These are phyloP conservation scores for Hypoxylon lienhwacheense DNA, from an alignment of 495 filamentous ascomycete species.

Conservation along the genomic window DNA sequence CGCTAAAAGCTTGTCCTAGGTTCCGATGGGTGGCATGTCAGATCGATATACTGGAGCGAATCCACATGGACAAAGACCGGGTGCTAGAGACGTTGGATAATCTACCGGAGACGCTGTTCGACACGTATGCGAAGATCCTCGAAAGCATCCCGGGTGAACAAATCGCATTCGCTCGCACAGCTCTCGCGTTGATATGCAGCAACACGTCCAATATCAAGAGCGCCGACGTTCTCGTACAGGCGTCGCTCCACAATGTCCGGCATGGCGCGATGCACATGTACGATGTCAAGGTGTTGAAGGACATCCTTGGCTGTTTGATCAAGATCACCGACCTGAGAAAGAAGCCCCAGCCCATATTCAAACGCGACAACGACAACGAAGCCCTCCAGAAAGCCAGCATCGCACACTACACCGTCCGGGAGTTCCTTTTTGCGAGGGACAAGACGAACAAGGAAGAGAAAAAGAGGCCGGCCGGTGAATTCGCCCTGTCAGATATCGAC, in stretches of 20 bases:
- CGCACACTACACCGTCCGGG: slow-evolving; percentile 42
- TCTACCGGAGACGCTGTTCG: slow-evolving; percentile 45
- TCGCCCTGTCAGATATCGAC: slow-evolving; percentile 21
- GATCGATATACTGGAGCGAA: slow-evolving; percentile 43
- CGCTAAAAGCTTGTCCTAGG: slow-evolving; percentile 30
- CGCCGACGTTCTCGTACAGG: slow-evolving; percentile 24
- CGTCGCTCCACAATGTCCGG: slow-evolving; percentile 28
- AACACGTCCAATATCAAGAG: slow-evolving; percentile 21
- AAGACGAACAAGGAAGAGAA: background rate
- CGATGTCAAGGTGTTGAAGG: slow-evolving; percentile 23
- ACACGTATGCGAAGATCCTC: slow-evolving; percentile 47
- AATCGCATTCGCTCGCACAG: slow-evolving; percentile 34
- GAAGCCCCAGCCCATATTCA: background rate
- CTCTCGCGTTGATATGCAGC: slow-evolving; percentile 35
- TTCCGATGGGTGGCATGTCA: slow-evolving; percentile 53
- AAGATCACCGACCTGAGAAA: slow-evolving; percentile 18
- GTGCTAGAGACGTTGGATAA: slow-evolving; percentile 35
- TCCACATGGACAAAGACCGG: slow-evolving; percentile 13
- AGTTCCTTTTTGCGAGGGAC: slow-evolving; percentile 40
- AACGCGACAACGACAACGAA: slow-evolving; percentile 8
- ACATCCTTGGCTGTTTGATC: slow-evolving; percentile 37
- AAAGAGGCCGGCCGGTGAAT: slow-evolving; percentile 22
- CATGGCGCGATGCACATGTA: slow-evolving; percentile 23
- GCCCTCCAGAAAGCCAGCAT: slow-evolving; percentile 20
- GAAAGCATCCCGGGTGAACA: slow-evolving; percentile 30